Conservation (phyloP, 208 protist genomes). For the Acanthamoeba rhysodes region DNA sequence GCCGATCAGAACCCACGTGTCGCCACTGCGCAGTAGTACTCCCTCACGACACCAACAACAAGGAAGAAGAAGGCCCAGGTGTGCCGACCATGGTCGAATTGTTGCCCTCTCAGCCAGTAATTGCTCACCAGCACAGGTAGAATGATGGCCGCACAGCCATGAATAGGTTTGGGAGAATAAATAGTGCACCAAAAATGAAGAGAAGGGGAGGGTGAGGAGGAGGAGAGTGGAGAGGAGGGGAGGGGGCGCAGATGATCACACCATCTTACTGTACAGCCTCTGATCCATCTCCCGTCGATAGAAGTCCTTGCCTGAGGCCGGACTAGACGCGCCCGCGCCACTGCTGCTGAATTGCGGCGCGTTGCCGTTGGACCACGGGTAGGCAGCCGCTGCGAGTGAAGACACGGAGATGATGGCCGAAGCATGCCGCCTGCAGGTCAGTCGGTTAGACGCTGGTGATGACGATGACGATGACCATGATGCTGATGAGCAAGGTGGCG, state of each 20-base stretch:
- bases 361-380: not conserved
- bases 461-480: not conserved
- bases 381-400: not conserved
- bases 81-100: too few species aligned
- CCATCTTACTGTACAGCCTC: constrained; percentile 60
- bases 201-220: not conserved
- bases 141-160: too few species aligned
- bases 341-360: not conserved
- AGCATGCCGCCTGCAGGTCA: not conserved
- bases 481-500: not conserved
- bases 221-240: too few species aligned
- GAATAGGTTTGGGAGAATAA: not conserved
- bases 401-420: constrained; percentile 45
- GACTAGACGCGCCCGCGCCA: not conserved
- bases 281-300: constrained; percentile 51
- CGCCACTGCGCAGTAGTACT: too few species aligned
- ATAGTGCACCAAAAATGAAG: not conserved
- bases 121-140: too few species aligned
- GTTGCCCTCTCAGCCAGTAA: too few species aligned
- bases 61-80: too few species aligned
- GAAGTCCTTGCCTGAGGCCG: constrained; percentile 16
- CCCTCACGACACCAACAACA: too few species aligned
- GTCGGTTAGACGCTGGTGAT: not conserved
- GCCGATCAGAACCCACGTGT: too few species aligned
- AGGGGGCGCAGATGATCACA: not conserved